Percentiles rank a stretch among this genome's conserved stretches.
Evolutionary conservation across 163 green algal genomes (phyloP).

Genomic region (Volvox carteri): DNA sequence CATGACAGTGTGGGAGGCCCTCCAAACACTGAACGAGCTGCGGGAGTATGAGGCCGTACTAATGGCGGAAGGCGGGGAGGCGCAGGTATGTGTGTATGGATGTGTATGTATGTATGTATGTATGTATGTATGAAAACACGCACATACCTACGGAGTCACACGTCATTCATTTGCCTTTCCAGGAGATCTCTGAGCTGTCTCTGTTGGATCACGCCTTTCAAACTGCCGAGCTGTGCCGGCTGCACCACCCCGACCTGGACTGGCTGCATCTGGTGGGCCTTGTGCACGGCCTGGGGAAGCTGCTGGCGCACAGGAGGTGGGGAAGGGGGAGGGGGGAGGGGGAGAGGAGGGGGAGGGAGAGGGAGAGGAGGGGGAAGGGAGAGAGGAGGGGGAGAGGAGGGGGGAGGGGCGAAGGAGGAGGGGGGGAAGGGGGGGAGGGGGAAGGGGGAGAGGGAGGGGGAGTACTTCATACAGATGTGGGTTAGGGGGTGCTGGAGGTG

Average conservation of each 20-base stretch:
- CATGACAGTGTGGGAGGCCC: conserved; percentile 82
- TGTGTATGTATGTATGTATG: not conserved
- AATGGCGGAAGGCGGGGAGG: conserved; percentile 53
- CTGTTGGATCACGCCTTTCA: conserved; percentile 82
- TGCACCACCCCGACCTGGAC: conserved; percentile 80
- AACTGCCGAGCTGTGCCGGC: conserved; percentile 79
- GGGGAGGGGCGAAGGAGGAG: no score
- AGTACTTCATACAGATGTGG: no score
- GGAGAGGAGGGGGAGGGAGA: not conserved
- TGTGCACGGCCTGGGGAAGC: conserved; percentile 87
- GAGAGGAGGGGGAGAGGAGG: no score
- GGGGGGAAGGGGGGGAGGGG: no score
- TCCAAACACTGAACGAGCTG: conserved; percentile 76
- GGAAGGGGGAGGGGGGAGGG: not conserved
- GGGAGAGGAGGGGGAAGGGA: no score
- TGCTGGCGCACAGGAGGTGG: conserved; percentile 81
- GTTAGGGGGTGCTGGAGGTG: no score
- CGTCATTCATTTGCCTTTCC: no score
- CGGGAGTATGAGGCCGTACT: conserved; percentile 82
- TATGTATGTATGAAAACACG: no score
- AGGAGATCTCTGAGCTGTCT: conserved; percentile 67
- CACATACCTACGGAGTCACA: no score
- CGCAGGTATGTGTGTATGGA: conserved; percentile 29
- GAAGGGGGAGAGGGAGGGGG: no score
- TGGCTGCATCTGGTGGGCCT: conserved; percentile 88